Base-by-base conservation (phyloP, 805 yeast species). In the Candida insectalens region DNA sequence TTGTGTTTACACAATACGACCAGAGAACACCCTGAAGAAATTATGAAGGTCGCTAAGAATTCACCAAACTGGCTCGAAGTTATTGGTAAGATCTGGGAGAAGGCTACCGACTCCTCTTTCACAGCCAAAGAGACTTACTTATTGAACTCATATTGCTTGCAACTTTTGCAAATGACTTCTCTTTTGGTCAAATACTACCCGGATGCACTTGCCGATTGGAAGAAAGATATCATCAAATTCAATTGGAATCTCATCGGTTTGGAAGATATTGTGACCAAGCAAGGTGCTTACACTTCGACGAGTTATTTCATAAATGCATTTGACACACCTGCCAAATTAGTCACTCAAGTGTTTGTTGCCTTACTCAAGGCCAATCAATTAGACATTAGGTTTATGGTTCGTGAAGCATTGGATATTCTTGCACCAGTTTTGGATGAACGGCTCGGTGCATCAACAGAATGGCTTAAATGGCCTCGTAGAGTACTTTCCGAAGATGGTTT, bases 391-490 rank as follows among this genome's bases (percentile, higher is more conserved):
- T 74, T 71, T 39, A 62, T 92, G 49, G 95, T 88, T 0, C 74
- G 78, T 51, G 94, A 85, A 49, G 94, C 96, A 0, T 63, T 94
- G 25, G 95, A 88, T 47, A 62, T 83, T 4, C 61, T 92, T 14
- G 96, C 96, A 0, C 95, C 96, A 0, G 92, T 82, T 0, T 68
- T 89, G 66, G 76, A 83, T 2, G 67, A 68, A 36, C 65, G 94
- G 34, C 70, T 82, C 57, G 83, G 75, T 0, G 47, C 67, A 2
- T 69, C 75, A 6, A 62, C 68, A 39, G 66, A 65, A 35, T 92
- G 97, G 97, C 71, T 92, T 33, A 88, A 83, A 44, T 87, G 95
- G 88, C 95, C 96, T 1, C 76, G 96, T 43, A 69, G 96, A 34
- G 92, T 89, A 2, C 65, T 92, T 10, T 77, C 88, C 2, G 97